Evolutionary conservation across 108 stramenopile species (phyloP).

Genomic region (Pseudonitzschia delicatissima): DNA sequence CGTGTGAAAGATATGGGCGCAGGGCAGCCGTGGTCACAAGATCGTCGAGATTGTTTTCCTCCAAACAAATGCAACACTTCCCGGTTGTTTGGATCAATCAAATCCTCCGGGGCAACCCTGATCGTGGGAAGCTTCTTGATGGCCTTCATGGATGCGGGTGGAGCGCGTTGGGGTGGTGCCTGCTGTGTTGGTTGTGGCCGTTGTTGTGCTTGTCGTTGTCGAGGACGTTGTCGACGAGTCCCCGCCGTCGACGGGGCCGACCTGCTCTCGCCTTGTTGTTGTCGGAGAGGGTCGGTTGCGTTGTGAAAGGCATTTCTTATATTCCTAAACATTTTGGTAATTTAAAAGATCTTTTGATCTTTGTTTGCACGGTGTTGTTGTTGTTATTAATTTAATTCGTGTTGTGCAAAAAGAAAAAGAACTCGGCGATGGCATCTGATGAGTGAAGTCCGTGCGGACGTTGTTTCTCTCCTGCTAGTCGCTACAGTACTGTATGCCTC

Average conservation of each 20-base stretch:
- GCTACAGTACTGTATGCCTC: no score
- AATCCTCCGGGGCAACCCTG: conserved; percentile 50
- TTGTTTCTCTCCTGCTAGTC: no score
- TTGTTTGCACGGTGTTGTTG: no score
- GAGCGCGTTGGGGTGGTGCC: conserved; percentile 1
- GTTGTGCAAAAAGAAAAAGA: no score
- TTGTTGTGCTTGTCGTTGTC: background rate
- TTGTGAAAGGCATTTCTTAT: background rate
- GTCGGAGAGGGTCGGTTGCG: no score
- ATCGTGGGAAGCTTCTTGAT: conserved; percentile 37
- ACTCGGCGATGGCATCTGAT: no score
- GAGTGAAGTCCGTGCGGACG: no score
- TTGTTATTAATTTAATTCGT: no score
- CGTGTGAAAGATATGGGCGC: conserved; percentile 69
- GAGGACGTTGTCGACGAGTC: background rate
- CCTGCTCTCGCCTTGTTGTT: background rate
- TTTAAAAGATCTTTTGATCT: no score
- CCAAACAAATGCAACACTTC: conserved; percentile 86
- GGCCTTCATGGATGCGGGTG: conserved; percentile 29
- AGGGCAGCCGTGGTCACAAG: conserved; percentile 55
- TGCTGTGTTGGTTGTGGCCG: background rate
- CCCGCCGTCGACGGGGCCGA: conserved; percentile 2
- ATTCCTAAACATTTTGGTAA: conserved; percentile 6
- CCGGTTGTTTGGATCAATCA: conserved; percentile 61
- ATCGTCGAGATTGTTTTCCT: conserved; percentile 41